Conservation (phyloP, 2,329 filamentous ascomycete species). For the Claviceps monticola region DNA sequence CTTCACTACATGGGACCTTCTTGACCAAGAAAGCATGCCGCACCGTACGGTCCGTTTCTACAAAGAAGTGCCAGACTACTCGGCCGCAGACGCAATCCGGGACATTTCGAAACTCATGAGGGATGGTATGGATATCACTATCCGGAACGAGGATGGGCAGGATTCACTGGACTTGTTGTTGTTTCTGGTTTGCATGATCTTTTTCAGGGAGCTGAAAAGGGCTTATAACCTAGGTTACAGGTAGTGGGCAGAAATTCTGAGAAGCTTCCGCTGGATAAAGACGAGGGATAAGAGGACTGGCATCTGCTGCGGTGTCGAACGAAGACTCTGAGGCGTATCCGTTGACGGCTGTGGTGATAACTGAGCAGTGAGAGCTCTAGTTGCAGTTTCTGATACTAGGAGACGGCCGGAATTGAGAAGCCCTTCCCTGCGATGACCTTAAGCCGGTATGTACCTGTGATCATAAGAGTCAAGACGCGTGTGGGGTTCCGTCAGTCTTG, state of each 20-base stretch:
- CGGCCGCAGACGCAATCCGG: not conserved
- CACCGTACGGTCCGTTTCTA: not conserved
- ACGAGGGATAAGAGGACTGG: no score
- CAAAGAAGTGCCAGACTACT: not conserved
- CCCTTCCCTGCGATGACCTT: no score
- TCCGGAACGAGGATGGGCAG: fast-evolving
- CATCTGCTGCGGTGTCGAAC: no score
- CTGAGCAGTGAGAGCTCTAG: no score
- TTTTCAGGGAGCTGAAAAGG: not conserved
- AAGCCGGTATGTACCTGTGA: no score
- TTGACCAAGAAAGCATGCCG: not conserved
- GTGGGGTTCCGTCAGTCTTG: no score
- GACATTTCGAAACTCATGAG: not conserved
- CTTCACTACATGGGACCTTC: not conserved
- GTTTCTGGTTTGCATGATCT: fast-evolving
- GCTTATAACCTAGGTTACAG: not conserved
- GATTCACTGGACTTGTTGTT: not conserved
- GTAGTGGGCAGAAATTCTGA: not conserved
- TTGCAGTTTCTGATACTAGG: no score
- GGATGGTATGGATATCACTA: not conserved
- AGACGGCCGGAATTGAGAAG: no score
- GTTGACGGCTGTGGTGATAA: no score
- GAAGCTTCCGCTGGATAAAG: no score
- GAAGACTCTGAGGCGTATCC: no score
- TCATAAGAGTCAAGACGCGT: no score